Evolutionary conservation across 2,329 filamentous ascomycete genomes (phyloP).

Genomic region (Penicillium sp.): DNA sequence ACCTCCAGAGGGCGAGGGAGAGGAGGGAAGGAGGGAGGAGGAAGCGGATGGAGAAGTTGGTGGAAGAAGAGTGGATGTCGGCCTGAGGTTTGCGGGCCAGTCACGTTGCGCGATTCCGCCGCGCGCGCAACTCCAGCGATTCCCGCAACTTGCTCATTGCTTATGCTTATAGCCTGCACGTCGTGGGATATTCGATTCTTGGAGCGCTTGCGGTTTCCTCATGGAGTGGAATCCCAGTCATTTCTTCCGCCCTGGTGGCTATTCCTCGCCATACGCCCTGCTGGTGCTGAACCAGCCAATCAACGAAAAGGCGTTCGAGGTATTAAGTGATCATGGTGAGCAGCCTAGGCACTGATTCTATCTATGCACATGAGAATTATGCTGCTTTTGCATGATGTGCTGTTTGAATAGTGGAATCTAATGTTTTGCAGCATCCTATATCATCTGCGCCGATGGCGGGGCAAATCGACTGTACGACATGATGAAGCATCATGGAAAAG

Average conservation of each 20-base stretch:
- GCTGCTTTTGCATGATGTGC: too few relatives aligned
- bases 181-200: too few relatives aligned
- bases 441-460: conserved; percentile 87
- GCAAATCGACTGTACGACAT: conserved; percentile 74
- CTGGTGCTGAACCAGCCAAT: conserved; percentile 68
- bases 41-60: conserved; percentile 27
- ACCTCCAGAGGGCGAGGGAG: conserved; percentile 16
- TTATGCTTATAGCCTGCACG: too few relatives aligned
- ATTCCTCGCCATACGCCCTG: conserved; percentile 48
- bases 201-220: too few relatives aligned
- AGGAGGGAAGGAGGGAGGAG: conserved; percentile 16
- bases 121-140: background rate
- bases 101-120: conserved; percentile 27
- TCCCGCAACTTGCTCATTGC: too few relatives aligned
- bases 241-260: conserved; percentile 40
- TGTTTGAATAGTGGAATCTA: background rate
- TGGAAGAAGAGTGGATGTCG: conserved; percentile 29
- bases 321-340: conserved; percentile 43
- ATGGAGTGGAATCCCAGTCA: conserved; percentile 49
- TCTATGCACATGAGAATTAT: background rate
- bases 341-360: background rate
- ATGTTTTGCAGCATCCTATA: conserved; percentile 59
- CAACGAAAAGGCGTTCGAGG: conserved; percentile 45
- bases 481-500: conserved; percentile 37
- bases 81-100: conserved; percentile 30